These are phyloP conservation scores for Betula pendula DNA, from an alignment of 306 rosid genomes.

Conservation along the genomic window DNA sequence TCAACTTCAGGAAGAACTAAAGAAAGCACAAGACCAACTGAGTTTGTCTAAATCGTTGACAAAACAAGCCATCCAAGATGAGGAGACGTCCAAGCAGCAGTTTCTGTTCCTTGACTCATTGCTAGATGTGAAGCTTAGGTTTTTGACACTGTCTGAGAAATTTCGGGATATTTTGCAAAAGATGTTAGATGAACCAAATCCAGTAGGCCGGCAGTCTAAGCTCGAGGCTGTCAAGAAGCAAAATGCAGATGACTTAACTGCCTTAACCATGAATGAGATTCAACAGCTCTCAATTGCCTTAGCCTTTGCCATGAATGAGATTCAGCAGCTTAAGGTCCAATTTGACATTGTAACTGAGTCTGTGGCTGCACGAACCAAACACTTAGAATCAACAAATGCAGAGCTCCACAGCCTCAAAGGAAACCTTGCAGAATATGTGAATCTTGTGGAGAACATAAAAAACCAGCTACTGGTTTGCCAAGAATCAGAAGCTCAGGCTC, in stretches of 20 bases:
- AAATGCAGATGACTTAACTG: slow-evolving; percentile 50
- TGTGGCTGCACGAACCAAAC: slow-evolving; percentile 48
- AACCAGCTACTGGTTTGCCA: slow-evolving; percentile 47
- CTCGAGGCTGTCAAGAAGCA: slow-evolving; percentile 53
- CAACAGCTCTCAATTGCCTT: slow-evolving; percentile 62
- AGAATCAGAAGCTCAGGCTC: slow-evolving; percentile 70
- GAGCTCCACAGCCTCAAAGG: slow-evolving; percentile 66
- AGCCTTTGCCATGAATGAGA: slow-evolving; percentile 60
- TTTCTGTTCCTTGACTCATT: no score
- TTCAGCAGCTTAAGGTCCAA: slow-evolving; percentile 64
- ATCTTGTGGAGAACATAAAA: slow-evolving; percentile 64
- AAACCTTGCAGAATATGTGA: slow-evolving; percentile 61
- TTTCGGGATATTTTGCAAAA: no score
- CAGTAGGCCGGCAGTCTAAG: slow-evolving; percentile 52
- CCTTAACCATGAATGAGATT: no score
- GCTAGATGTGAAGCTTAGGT: no score
- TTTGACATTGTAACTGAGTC: slow-evolving; percentile 59
- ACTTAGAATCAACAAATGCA: slow-evolving; percentile 42
- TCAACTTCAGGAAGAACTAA: slow-evolving; percentile 74
- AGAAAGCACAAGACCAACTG: slow-evolving; percentile 59
- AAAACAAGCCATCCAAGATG: slow-evolving; percentile 70
- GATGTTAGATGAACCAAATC: no score
- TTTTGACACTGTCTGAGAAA: no score
- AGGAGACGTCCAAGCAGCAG: slow-evolving; percentile 67
- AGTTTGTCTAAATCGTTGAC: slow-evolving; percentile 61